Evolutionary conservation across 2,329 filamentous ascomycete genomes (phyloP), one percentile per base, ranked within the genome.

Genomic region (Cadophora sp.): DNA sequence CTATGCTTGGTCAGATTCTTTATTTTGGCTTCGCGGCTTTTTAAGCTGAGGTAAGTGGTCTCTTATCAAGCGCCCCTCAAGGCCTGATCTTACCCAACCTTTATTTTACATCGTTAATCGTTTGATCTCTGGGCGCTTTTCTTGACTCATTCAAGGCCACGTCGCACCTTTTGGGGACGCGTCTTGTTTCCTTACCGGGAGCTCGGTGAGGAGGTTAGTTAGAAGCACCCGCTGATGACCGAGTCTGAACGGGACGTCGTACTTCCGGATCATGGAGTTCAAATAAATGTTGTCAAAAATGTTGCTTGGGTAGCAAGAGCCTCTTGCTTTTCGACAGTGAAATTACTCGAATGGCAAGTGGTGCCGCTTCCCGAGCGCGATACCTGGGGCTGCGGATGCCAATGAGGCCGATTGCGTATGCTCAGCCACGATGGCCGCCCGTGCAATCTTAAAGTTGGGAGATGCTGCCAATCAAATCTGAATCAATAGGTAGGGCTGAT

Each of bases 1-100:
- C n/a, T 20, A 48, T 48, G 45, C 45, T 50, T 50, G 22, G 47
- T 50, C 47, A 50, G 47, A 50, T 24, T 22, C 24, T 50, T 50
- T 6, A 24, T 50, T 50, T 16, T 27, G 20, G 47, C 47, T 50
- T 50, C 47, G 22, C 47, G 47, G 47, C 47, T 27, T 50, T 50
- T 16, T 7, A 50, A 27, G 47, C 47, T 50, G 20, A 50, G 47
- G 47, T 50, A 11, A 50, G 47, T 45, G 14, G 9, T 22, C n/a
- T 14, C 11, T 24, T 20, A 14, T 11, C 36, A 39, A 39, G 11
- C 36, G 7, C 36, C 47, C 14, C 22, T 22, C 4, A 8, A 39
- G 27, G 47, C 47, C 47, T 50, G 20, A 24, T 50, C 20, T 50
- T 50, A 50, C 47, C 16, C 47, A 50, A 24, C 22, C 1, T 24